These are phyloP conservation scores for Komagataella kurtzmanii DNA, from an alignment of 805 yeast species.

Conservation along the genomic window DNA sequence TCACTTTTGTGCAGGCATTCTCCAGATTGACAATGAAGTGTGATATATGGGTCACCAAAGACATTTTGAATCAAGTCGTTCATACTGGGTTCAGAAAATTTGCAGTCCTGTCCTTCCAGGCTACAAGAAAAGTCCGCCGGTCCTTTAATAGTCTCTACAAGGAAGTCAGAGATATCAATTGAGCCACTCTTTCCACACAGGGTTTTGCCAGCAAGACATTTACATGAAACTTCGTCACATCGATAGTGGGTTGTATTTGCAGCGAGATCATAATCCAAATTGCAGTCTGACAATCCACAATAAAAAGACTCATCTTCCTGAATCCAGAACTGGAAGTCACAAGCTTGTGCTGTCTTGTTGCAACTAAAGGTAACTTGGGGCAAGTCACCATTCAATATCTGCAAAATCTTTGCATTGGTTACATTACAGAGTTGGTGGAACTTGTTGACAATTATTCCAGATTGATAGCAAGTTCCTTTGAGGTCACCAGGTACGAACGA, in stretches of 20 bases:
- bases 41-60: slow-evolving; percentile 90
- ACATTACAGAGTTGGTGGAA: slow-evolving; percentile 91
- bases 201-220: slow-evolving; percentile 86
- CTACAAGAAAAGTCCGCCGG: slow-evolving; percentile 91
- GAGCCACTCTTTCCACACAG: slow-evolving; percentile 91
- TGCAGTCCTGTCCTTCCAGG: slow-evolving; percentile 44
- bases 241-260: slow-evolving; percentile 61
- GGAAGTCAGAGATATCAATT: slow-evolving; percentile 85
- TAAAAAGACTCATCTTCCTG: slow-evolving; percentile 81
- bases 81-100: slow-evolving; percentile 92
- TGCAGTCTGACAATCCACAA: slow-evolving; percentile 72
- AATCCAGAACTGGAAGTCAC: slow-evolving; percentile 95
- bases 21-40: slow-evolving; percentile 68
- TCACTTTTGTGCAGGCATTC: slow-evolving; percentile 91
- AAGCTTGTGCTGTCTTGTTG: slow-evolving; percentile 44
- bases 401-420: slow-evolving; percentile 74
- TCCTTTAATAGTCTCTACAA: slow-evolving; percentile 79
- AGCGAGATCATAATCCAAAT: slow-evolving; percentile 46
- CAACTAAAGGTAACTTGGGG: slow-evolving; percentile 94
- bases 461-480: slow-evolving; percentile 77
- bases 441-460: slow-evolving; percentile 70
- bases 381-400: slow-evolving; percentile 61
- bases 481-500: slow-evolving; percentile 75
- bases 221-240: slow-evolving; percentile 71
- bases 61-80: slow-evolving; percentile 80